Conservation (phyloP, 148 eudicot genomes). For the Diospyros lotus region DNA sequence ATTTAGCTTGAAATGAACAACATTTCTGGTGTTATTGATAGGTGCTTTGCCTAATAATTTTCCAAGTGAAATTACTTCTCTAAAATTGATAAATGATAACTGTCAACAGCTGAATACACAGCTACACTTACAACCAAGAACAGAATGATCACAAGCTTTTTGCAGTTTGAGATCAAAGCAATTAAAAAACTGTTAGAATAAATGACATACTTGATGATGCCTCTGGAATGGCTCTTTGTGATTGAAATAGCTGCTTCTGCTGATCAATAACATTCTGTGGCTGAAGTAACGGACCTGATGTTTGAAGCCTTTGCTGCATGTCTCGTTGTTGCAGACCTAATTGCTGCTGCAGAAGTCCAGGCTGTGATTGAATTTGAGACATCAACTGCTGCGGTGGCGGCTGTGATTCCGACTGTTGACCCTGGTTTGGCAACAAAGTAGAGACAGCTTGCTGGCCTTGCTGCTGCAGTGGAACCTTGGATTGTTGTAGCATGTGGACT, state of each 20-base stretch:
- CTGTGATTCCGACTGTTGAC: constrained; percentile 49
- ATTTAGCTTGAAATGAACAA: constrained; percentile 5
- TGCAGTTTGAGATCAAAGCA: not conserved
- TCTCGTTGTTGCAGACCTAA: constrained; percentile 66
- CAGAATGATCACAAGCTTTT: not conserved
- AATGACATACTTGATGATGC: constrained; percentile 67
- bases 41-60: not conserved
- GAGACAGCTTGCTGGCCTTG: constrained; percentile 54
- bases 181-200: not conserved
- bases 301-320: constrained; percentile 78
- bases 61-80: not conserved
- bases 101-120: too few relatives aligned
- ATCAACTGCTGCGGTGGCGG: constrained; percentile 62
- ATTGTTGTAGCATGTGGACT: constrained; percentile 57
- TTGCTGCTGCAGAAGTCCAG: constrained; percentile 65
- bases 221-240: constrained; percentile 68
- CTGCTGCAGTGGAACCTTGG: constrained; percentile 59
- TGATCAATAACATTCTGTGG: constrained; percentile 72
- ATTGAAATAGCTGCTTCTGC: constrained; percentile 73
- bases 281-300: constrained; percentile 64
- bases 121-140: too few relatives aligned
- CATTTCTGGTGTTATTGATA: not conserved
- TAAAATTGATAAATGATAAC: not conserved
- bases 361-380: constrained; percentile 80
- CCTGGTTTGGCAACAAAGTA: constrained; percentile 49